Conservation (phyloP, 106 monocot genomes). For the Apostasia shenzhenica region DNA sequence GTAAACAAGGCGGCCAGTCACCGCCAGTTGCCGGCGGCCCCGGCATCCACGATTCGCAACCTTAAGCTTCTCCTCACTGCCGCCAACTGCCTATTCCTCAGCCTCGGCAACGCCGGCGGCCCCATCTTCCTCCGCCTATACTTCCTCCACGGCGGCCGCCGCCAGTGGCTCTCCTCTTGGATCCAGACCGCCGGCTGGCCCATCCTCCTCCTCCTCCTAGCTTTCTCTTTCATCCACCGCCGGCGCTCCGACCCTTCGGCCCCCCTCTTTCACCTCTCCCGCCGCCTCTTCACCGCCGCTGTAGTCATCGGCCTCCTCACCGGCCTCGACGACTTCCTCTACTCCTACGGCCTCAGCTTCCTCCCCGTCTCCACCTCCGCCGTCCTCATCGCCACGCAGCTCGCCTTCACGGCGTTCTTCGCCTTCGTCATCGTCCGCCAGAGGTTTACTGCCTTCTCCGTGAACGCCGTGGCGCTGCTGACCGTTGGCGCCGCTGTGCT, state of each 20-base stretch:
- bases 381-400: slow-evolving; percentile 13
- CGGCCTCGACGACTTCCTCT: slow-evolving; percentile 9
- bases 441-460: slow-evolving; percentile 7
- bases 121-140: slow-evolving; percentile 6
- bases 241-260: slow-evolving; percentile 1
- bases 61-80: neutral
- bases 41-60: too few relatives aligned
- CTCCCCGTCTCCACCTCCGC: slow-evolving; percentile 15
- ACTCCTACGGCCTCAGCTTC: slow-evolving; percentile 7
- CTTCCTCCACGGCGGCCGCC: slow-evolving; percentile 9
- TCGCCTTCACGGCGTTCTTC: slow-evolving; percentile 20
- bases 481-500: slow-evolving; percentile 13
- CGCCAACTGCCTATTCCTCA: neutral
- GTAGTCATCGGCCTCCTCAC: slow-evolving; percentile 10
- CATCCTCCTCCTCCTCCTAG: slow-evolving; percentile 8
- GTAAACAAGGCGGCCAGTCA: too few relatives aligned
- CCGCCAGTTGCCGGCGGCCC: too few relatives aligned
- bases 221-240: slow-evolving; percentile 3
- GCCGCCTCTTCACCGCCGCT: slow-evolving; percentile 1
- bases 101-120: slow-evolving; percentile 5
- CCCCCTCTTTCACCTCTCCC: neutral
- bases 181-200: slow-evolving; percentile 4
- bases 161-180: slow-evolving; percentile 5
- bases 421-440: slow-evolving; percentile 14
- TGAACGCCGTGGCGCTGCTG: slow-evolving; percentile 7